phyloP scores from a whole-genome alignment of 805 yeast genomes.

The Candida wancherniae region DNA sequence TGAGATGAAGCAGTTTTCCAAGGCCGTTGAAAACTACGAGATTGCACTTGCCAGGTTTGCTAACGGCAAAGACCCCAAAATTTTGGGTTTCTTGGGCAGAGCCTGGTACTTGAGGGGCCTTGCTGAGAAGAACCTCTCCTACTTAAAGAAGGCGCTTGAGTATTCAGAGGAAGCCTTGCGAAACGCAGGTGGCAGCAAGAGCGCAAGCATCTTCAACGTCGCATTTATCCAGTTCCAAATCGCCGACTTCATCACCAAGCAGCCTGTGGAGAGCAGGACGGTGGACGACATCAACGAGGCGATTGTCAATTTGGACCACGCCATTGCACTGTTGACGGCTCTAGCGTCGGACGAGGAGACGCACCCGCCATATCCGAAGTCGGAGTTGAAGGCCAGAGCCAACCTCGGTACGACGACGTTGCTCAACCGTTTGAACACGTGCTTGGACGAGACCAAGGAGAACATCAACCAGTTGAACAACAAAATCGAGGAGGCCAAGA shows the following conservation, averaged over 20 bases:
- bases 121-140: conserved; percentile 59
- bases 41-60: conserved; percentile 67
- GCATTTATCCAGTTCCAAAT: conserved; percentile 82
- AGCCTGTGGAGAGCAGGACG: conserved; percentile 52
- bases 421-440: conserved; percentile 63
- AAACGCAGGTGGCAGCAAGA: conserved; percentile 21
- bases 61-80: conserved; percentile 57
- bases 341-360: conserved; percentile 49
- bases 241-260: conserved; percentile 74
- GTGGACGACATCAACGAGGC: conserved; percentile 57
- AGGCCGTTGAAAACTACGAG: conserved; percentile 86
- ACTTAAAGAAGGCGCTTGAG: conserved; percentile 56
- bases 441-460: conserved; percentile 66
- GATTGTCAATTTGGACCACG: conserved; percentile 53
- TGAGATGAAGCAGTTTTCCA: conserved; percentile 75
- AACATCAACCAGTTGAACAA: conserved; percentile 53
- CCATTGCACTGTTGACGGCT: conserved; percentile 53
- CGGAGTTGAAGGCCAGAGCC: conserved; percentile 83
- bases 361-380: conserved; percentile 72
- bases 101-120: conserved; percentile 83
- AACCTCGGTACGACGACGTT: conserved; percentile 75
- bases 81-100: conserved; percentile 71
- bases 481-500: conserved; percentile 71
- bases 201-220: conserved; percentile 63
- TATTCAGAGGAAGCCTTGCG: conserved; percentile 55